Conservation (phyloP, 2,329 filamentous ascomycete species). For the Thielaviopsis euricoi region DNA sequence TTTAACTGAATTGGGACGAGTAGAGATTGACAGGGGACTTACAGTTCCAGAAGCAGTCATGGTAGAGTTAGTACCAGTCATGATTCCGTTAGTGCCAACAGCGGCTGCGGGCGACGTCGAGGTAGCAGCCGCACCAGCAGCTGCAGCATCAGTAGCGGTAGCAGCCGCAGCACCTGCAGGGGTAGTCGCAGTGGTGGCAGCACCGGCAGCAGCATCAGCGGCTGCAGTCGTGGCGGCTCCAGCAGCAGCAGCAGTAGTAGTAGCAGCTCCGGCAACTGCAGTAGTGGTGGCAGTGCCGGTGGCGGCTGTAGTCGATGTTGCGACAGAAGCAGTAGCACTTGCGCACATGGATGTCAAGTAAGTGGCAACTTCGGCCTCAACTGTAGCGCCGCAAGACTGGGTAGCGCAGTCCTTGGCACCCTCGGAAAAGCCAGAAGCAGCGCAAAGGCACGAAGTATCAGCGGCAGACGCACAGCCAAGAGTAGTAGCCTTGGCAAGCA, state of each 20-base stretch:
- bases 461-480: slow-evolving; percentile 13
- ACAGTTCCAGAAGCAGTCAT: slow-evolving; percentile 5
- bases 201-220: neutral
- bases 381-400: slow-evolving; percentile 15
- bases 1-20: neutral
- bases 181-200: neutral
- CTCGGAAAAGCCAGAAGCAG: slow-evolving; percentile 18
- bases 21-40: neutral
- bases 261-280: neutral
- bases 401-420: slow-evolving; percentile 26
- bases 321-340: slow-evolving; percentile 14
- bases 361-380: slow-evolving; percentile 17
- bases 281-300: neutral
- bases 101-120: neutral
- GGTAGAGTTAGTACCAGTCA: slow-evolving; percentile 9
- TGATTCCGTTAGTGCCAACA: neutral
- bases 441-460: slow-evolving; percentile 25
- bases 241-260: slow-evolving; percentile 2
- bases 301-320: neutral
- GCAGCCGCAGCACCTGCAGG: neutral
- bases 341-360: slow-evolving; percentile 18
- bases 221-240: slow-evolving; percentile 5
- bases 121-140: neutral
- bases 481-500: slow-evolving; percentile 7
- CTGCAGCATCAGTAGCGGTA: neutral